phyloP scores from a whole-genome alignment of 1,284 basidiomycete genomes.

The Wolfiporia cocos region DNA sequence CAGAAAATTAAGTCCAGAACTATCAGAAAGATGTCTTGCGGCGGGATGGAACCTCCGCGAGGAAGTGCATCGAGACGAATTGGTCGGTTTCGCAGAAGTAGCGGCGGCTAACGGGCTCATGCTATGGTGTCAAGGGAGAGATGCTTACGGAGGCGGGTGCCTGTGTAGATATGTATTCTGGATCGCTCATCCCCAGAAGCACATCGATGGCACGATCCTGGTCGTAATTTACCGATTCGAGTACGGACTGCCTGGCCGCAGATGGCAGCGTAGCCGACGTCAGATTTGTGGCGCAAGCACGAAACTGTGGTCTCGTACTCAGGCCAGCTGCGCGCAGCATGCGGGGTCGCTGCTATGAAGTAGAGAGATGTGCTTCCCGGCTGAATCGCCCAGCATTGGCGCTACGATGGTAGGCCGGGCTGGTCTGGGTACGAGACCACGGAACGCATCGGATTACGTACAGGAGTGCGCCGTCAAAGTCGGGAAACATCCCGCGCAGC shows the following conservation, averaged over 20 bases:
- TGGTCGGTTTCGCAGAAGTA: no score
- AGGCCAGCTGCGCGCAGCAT: no score
- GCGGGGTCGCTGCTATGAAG: no score
- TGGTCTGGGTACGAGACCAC: background rate
- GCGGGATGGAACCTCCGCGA: no score
- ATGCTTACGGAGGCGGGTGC: constrained; percentile 19
- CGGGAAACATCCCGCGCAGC: constrained; percentile 71
- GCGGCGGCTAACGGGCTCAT: background rate
- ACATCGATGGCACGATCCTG: constrained; percentile 69
- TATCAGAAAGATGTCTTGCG: no score
- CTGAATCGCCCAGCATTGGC: no score
- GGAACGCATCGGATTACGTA: constrained; percentile 28
- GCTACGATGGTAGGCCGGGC: no score
- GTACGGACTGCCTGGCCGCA: constrained; percentile 48
- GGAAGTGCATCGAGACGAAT: no score
- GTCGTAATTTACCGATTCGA: constrained; percentile 59
- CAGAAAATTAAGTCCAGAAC: no score
- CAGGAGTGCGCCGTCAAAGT: constrained; percentile 68
- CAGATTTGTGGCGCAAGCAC: no score
- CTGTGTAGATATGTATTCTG: constrained; percentile 45
- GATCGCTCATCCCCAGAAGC: constrained; percentile 77
- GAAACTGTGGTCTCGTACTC: no score
- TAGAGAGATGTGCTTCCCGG: no score
- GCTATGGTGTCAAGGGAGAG: background rate
- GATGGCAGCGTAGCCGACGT: background rate